Evolutionary conservation across 1,139 yeast genomes (phyloP).

Genomic region (Casaregolazyma suthepensis): DNA sequence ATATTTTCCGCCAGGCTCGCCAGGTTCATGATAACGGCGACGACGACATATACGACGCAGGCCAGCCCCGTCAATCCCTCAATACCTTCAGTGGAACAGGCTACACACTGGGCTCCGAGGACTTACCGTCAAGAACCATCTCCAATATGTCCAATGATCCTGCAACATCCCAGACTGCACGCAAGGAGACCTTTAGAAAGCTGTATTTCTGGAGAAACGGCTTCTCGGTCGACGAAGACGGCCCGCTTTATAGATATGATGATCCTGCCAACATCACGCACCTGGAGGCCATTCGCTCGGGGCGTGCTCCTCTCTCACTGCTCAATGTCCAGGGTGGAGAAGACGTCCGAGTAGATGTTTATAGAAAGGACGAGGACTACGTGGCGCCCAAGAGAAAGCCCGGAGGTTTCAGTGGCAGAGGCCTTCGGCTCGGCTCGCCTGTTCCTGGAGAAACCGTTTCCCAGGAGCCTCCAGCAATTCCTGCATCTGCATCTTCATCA

Average conservation of each 20-base stretch:
- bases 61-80: constrained; percentile 16
- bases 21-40: constrained; percentile 31
- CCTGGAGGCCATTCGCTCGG: constrained; percentile 74
- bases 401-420: constrained; percentile 75
- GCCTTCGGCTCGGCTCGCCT: constrained; percentile 88
- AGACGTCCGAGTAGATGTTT: constrained; percentile 93
- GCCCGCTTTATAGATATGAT: constrained; percentile 77
- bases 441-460: constrained; percentile 42
- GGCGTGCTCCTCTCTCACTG: constrained; percentile 86
- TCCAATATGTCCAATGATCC: constrained; percentile 20
- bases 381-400: constrained; percentile 59
- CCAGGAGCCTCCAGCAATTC: constrained; percentile 11
- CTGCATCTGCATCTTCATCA: constrained; percentile 13
- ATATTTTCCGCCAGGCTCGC: constrained; percentile 54
- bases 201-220: constrained; percentile 97
- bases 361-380: constrained; percentile 77
- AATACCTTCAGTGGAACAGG: constrained; percentile 65
- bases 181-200: constrained; percentile 39
- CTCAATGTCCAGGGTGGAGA: constrained; percentile 84
- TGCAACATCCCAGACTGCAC: constrained; percentile 18
- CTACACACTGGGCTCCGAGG: constrained; percentile 64
- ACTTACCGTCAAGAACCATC: constrained; percentile 15
- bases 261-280: constrained; percentile 80
- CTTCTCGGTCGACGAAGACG: constrained; percentile 83
- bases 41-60: constrained; percentile 17